A percentile compares a stretch with the other conserved stretches of the same genome.
These are phyloP conservation scores for Calocybe cyanea DNA, from an alignment of 768 basidiomycete genomes.

Conservation along the genomic window DNA sequence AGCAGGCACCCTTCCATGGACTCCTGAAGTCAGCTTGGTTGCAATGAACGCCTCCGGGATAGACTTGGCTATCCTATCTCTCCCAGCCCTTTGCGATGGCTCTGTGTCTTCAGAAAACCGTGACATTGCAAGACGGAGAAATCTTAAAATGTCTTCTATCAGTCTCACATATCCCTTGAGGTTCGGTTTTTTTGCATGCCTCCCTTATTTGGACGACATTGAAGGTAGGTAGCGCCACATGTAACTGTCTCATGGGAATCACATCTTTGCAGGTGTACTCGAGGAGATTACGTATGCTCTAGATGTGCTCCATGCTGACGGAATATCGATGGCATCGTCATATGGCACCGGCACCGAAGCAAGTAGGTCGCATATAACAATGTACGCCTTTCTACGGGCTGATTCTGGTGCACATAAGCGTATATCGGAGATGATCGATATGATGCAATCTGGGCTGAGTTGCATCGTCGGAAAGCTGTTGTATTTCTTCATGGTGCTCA, in stretches of 20 bases:
- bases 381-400: not conserved
- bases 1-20: conserved; percentile 63
- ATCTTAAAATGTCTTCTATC: conserved; percentile 43
- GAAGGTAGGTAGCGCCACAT: conserved; percentile 37
- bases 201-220: conserved; percentile 61
- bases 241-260: not conserved
- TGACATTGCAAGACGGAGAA: conserved; percentile 39
- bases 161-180: conserved; percentile 46
- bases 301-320: conserved; percentile 59
- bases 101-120: conserved; percentile 37
- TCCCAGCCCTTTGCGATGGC: conserved; percentile 51
- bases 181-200: conserved; percentile 68
- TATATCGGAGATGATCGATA: conserved; percentile 66
- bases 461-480: conserved; percentile 52
- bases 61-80: conserved; percentile 61
- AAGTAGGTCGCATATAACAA: conserved; percentile 40
- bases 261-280: conserved; percentile 42
- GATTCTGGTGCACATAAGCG: conserved; percentile 28
- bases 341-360: conserved; percentile 55
- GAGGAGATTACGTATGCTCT: conserved; percentile 58
- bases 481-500: conserved; percentile 76
- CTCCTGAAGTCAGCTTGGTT: conserved; percentile 48
- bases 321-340: conserved; percentile 63
- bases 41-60: conserved; percentile 61
- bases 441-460: conserved; percentile 67